Evolutionary conservation across 1,284 basidiomycete genomes (phyloP).

Genomic region (Ganoderma multipileum): DNA sequence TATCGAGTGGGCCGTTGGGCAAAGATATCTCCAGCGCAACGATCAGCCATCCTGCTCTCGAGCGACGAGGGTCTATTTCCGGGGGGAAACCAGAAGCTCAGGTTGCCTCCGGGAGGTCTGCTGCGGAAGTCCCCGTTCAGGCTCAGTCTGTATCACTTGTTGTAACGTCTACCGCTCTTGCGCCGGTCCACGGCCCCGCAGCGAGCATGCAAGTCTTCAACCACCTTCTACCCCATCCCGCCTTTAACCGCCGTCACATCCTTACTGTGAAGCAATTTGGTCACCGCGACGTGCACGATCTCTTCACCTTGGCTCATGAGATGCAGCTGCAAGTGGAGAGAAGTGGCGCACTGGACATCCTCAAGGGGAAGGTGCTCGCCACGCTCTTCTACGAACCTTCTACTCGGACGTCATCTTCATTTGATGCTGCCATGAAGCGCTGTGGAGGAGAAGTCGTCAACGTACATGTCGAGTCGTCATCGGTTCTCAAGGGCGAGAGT

Average conservation of each 20-base stretch:
- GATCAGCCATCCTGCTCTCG: conserved; percentile 56
- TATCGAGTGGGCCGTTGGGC: conserved; percentile 70
- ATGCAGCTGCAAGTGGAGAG: conserved; percentile 97
- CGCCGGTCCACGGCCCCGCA: conserved; percentile 41
- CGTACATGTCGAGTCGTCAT: conserved; percentile 84
- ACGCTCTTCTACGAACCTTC: conserved; percentile 99
- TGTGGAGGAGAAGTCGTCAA: conserved; percentile 95
- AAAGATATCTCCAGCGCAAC: conserved; percentile 83
- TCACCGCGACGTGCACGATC: conserved; percentile 89
- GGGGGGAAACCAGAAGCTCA: conserved; percentile 31
- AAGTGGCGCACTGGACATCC: conserved; percentile 87
- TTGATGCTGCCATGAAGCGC: conserved; percentile 99
- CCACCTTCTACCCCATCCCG: conserved; percentile 62
- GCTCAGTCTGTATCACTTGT: conserved; percentile 13
- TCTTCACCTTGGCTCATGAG: conserved; percentile 96
- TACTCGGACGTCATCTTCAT: conserved; percentile 95
- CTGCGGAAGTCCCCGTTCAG: conserved; percentile 20
- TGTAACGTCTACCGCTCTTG: conserved; percentile 21
- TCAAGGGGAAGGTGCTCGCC: conserved; percentile 92
- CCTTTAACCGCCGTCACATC: conserved; percentile 90
- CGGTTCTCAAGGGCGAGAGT: conserved; percentile 94
- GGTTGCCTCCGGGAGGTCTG: conserved; percentile 17
- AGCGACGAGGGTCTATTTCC: conserved; percentile 37
- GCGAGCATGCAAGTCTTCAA: conserved; percentile 50
- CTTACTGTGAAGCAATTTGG: conserved; percentile 95